Base-by-base conservation (phyloP, 2,329 filamentous ascomycete genomes). In the Xylaria sp. region DNA sequence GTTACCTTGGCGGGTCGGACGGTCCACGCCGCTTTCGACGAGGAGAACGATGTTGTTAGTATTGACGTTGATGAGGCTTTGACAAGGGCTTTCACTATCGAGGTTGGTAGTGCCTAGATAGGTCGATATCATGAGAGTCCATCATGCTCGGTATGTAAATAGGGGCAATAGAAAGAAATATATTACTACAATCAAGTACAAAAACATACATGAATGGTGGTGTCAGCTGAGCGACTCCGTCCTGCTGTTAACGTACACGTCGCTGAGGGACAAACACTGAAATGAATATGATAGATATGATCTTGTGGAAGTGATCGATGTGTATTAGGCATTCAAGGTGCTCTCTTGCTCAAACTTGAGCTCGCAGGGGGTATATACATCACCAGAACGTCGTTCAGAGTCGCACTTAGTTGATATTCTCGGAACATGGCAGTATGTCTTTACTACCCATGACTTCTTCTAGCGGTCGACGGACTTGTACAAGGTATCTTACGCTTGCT, bases 1-100 rank as follows among this genome's bases (percentile, higher is more conserved):
- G 52, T 58, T 46, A 44, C 55, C 18, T 61, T 64, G 18, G 59
- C 55, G 6, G 64, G 37, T 7, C 37, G 37, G 9, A 42, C 37
- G 4, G 37, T 42, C 9, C 37, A 3, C 2, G 37, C 37, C 2
- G 9, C 8, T 42, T 5, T 42, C 37, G 9, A 42, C 8, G 37
- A 42, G 37, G 11, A 9, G 37, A 42, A 42, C 4, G 37, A 13
- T 42, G 37, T 42, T 13, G 37, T 42, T 13, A 42, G 37, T 13
- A 13, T 42, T 13, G 37, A 42, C 3, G 37, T 42, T 4, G 37
- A 42, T 13, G 37, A 10, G 37, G 9, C 37, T 42, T 13, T 42
- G 9, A 42, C 37, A 13, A 9, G 37, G 37, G 8, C 37, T 42
- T 42, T 42, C 9, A 42, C 37, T 1, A 42, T 42, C 1, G 37